Conservation (phyloP, 2,329 filamentous ascomycete genomes). For the Aspergillus sp. region DNA sequence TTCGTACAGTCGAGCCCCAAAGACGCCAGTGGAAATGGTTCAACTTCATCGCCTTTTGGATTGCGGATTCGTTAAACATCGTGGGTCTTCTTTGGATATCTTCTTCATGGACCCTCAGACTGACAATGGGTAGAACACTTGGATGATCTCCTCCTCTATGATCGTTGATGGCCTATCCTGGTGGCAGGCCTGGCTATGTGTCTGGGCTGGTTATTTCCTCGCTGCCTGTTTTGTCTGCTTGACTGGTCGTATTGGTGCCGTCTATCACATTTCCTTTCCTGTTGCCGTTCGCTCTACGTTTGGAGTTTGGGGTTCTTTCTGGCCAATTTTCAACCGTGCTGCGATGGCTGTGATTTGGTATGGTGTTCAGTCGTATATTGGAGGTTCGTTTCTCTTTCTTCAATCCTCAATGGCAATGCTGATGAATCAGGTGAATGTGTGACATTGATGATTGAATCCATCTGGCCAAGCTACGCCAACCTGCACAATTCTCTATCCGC, state of each 20-base stretch:
- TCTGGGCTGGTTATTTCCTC: slow-evolving; percentile 80
- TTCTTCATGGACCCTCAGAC: background rate
- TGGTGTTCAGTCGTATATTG: slow-evolving; percentile 70
- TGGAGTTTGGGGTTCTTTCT: slow-evolving; percentile 82
- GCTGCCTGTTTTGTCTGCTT: slow-evolving; percentile 69
- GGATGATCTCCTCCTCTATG: slow-evolving; percentile 88
- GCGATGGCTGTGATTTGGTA: slow-evolving; percentile 87
- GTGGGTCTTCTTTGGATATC: slow-evolving; percentile 31
- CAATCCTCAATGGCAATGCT: background rate
- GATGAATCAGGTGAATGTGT: slow-evolving; percentile 62
- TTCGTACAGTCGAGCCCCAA: slow-evolving; percentile 63
- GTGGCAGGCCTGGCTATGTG: slow-evolving; percentile 90
- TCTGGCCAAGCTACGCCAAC: slow-evolving; percentile 62
- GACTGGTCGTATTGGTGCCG: slow-evolving; percentile 78
- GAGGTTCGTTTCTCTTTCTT: slow-evolving; percentile 40
- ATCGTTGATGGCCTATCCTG: slow-evolving; percentile 73
- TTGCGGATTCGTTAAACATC: slow-evolving; percentile 81
- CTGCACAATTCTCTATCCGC: slow-evolving; percentile 64
- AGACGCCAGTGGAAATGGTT: slow-evolving; percentile 78
- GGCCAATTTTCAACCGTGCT: slow-evolving; percentile 86
- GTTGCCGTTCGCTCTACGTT: slow-evolving; percentile 74
- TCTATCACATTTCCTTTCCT: slow-evolving; percentile 86
- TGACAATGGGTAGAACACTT: slow-evolving; percentile 59
- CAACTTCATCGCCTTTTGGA: slow-evolving; percentile 88
- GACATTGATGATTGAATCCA: slow-evolving; percentile 80